A percentile compares a stretch with the other conserved stretches of the same genome.
Evolutionary conservation across 495 filamentous ascomycete genomes (phyloP).

Genomic region (Aspergillus coremiiformis): DNA sequence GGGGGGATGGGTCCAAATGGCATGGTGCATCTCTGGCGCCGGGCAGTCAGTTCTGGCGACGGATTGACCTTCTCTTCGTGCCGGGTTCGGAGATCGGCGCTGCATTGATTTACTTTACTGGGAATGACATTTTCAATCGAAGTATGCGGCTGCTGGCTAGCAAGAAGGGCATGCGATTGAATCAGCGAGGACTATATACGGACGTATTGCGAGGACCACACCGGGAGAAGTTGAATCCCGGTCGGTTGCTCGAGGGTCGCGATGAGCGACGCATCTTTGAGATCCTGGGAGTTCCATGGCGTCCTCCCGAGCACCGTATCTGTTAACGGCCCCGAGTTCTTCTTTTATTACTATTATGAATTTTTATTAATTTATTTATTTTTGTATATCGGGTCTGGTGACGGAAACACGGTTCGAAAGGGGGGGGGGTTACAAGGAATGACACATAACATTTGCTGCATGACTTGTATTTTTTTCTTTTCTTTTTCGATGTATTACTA

Average conservation of each 20-base stretch:
- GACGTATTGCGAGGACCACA: conserved; percentile 60
- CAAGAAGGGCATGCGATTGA: conserved; percentile 78
- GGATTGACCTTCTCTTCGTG: conserved; percentile 84
- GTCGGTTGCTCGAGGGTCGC: conserved; percentile 63
- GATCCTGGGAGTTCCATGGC: conserved; percentile 79
- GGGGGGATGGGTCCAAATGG: conserved; percentile 63
- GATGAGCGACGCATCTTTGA: conserved; percentile 83
- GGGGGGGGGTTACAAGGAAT: neutral
- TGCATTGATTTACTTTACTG: conserved; percentile 90
- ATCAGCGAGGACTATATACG: conserved; percentile 74
- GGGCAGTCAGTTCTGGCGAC: conserved; percentile 53
- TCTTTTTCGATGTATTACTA: neutral
- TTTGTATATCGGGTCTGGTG: conserved; percentile 1
- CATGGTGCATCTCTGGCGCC: conserved; percentile 76
- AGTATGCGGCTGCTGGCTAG: conserved; percentile 76
- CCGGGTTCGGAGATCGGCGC: conserved; percentile 77
- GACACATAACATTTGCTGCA: conserved; percentile 11
- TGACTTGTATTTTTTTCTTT: too few relatives aligned
- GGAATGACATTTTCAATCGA: conserved; percentile 94
- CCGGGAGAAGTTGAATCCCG: conserved; percentile 60
- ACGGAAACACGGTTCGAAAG: neutral
- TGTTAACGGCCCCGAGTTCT: conserved; percentile 41
- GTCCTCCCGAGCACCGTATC: conserved; percentile 71
- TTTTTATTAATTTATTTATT: conserved; percentile 1
- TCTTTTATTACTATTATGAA: neutral